phyloP scores from a whole-genome alignment of 2,329 filamentous ascomycete genomes.

The Ustulina deusta region DNA sequence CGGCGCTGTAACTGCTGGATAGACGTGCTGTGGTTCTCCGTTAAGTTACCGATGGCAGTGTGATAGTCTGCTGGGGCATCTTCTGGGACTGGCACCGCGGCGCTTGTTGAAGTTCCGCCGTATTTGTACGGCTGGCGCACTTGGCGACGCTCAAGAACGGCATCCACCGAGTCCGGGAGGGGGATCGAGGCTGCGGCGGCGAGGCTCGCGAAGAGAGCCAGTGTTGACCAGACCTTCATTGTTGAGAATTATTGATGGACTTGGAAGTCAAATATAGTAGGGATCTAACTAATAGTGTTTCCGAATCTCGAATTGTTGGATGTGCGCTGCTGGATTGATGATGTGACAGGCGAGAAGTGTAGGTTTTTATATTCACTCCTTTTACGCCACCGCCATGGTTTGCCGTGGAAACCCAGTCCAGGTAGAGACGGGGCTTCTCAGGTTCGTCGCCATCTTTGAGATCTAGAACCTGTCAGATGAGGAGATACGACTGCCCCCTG shows the following conservation, averaged over 20 bases:
- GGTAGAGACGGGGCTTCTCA: conserved; percentile 24
- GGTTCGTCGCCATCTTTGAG: conserved; percentile 30
- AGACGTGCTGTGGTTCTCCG: conserved; percentile 39
- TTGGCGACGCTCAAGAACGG: conserved; percentile 28
- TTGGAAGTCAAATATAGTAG: conserved; percentile 7
- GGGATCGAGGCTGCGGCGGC: conserved; percentile 41
- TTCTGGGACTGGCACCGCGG: conserved; percentile 6
- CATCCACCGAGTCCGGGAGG: conserved; percentile 28
- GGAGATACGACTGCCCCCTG: conserved; percentile 38
- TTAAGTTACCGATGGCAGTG: conserved; percentile 39
- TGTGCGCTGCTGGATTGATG: conserved; percentile 28
- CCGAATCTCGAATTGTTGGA: conserved; percentile 38
- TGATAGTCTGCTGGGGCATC: conserved; percentile 41
- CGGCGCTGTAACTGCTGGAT: conserved; percentile 37
- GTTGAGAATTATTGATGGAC: conserved; percentile 1
- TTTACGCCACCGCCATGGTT: background rate
- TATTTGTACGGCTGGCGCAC: conserved; percentile 38
- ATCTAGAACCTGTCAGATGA: conserved; percentile 45
- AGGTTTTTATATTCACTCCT: conserved; percentile 26
- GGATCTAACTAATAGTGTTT: conserved; percentile 21
- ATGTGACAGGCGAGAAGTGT: conserved; percentile 20
- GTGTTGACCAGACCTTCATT: conserved; percentile 47
- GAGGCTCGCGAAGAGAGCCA: conserved; percentile 47
- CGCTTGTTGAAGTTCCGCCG: background rate
- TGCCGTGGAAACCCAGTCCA: conserved; percentile 17